Base-by-base conservation (phyloP, 176 grass and related monocot genomes). In the Zoysia japonica region DNA sequence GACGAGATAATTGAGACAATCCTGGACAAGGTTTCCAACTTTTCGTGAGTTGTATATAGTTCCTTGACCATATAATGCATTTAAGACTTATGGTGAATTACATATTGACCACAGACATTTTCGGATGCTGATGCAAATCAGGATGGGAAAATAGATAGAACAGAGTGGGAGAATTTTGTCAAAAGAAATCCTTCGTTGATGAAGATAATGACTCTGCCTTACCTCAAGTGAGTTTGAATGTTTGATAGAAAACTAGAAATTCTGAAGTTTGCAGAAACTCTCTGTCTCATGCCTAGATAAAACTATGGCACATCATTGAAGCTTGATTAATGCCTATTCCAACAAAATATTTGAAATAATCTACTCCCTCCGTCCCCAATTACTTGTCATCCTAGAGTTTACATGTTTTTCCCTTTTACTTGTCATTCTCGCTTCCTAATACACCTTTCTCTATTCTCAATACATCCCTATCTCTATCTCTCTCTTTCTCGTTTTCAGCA, bases 171-270 rank as follows among this genome's bases (percentile, higher is more conserved):
- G 63, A 89, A 82, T 74, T 98, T 94, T 85, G 96, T 98, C 36
- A 85, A 83, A 86, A 85, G 79, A 74, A 95, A 94, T 84, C 92
- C 96, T 76, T 94, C 96, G 48, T 83, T 98, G 61, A 76, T 98
- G 90, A 95, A 94, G 90, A 94, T 98, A 69, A 98, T 98, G 96
- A 98, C 92, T 81, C 88, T 98, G 81, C 76, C 96, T 51, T 95
- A 98, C 88, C 90, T 98, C 90, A 94, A 86, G 96, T 93, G 53
- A 92, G 82, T 91, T 61, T 71, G 49, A 54, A 48, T 91, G 82
- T 91, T 61, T 71, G 49, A 54, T 9, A 68, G 35, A 56, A 39
- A 39, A 69, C 52, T 77, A 68, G 11, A 69, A 72, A 71, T 70
- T 37, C 42, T 43, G 28, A 81, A 52, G 61, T 83, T 63, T 39